These are phyloP conservation scores for Maudiozyma humilis DNA, from an alignment of 1,139 yeast genomes.

Conservation along the genomic window DNA sequence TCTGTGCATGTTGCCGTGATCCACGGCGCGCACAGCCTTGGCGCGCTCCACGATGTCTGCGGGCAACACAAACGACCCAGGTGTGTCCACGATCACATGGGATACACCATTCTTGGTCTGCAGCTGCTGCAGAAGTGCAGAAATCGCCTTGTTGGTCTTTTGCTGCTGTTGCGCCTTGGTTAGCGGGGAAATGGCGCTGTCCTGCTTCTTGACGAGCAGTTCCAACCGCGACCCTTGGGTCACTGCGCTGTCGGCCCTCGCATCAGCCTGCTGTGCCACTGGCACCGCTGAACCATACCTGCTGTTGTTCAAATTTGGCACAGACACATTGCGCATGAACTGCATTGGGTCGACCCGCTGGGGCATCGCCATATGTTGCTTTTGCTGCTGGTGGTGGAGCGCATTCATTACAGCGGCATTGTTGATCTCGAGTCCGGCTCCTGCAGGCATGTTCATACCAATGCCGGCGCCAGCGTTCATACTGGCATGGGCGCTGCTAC, in stretches of 20 bases:
- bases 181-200: background rate
- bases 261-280: background rate
- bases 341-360: too few relatives aligned
- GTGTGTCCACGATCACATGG: constrained; percentile 22
- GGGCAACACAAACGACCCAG: constrained; percentile 25
- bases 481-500: too few relatives aligned
- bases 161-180: constrained; percentile 8
- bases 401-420: too few relatives aligned
- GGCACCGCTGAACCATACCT: too few relatives aligned
- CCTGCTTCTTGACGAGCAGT: too few relatives aligned
- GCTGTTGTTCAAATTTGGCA: too few relatives aligned
- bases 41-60: constrained; percentile 18
- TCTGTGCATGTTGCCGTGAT: constrained; percentile 24
- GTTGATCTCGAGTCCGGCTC: too few relatives aligned
- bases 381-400: too few relatives aligned
- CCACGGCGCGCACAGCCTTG: constrained; percentile 25
- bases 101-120: constrained; percentile 19
- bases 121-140: constrained; percentile 19
- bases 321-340: too few relatives aligned
- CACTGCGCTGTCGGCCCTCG: background rate
- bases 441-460: too few relatives aligned
- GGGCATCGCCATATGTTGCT: too few relatives aligned
- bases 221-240: background rate
- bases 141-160: constrained; percentile 13
- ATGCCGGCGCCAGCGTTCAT: too few relatives aligned